Evolutionary conservation across 176 grass and related monocot genomes (phyloP).

Genomic region (Pharus latifolius): DNA sequence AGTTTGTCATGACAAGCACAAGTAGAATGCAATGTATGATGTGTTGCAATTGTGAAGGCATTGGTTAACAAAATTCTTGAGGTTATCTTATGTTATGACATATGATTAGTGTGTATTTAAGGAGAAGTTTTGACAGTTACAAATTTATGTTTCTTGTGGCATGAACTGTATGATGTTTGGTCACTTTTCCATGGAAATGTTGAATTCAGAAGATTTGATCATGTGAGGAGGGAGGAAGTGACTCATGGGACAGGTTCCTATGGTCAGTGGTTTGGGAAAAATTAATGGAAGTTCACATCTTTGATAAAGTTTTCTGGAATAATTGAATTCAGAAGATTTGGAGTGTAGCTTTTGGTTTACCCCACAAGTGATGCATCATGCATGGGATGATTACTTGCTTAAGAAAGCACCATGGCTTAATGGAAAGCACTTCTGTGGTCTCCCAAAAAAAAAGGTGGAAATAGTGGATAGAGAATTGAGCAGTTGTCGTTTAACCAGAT

Average conservation of each 20-base stretch:
- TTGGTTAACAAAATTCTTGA: no score
- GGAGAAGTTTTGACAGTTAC: background rate
- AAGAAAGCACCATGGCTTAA: background rate
- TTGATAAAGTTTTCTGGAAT: background rate
- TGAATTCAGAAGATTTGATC: no score
- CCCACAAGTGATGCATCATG: background rate
- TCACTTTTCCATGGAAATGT: no score
- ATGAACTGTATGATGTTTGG: background rate
- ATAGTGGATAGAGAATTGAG: no score
- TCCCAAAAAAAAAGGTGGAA: background rate
- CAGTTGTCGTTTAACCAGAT: no score
- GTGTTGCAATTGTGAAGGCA: background rate
- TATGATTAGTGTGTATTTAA: background rate
- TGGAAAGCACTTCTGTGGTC: background rate
- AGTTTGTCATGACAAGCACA: background rate
- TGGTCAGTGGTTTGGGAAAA: background rate
- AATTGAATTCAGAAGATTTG: background rate
- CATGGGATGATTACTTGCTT: no score
- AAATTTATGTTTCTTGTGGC: background rate
- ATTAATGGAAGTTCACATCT: background rate
- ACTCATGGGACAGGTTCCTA: background rate
- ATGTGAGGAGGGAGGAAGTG: no score
- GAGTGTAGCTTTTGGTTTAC: background rate
- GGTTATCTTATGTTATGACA: no score
- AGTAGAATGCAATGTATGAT: background rate